Base-by-base conservation (phyloP, 768 basidiomycete species). In the Kwoniella pini region DNA sequence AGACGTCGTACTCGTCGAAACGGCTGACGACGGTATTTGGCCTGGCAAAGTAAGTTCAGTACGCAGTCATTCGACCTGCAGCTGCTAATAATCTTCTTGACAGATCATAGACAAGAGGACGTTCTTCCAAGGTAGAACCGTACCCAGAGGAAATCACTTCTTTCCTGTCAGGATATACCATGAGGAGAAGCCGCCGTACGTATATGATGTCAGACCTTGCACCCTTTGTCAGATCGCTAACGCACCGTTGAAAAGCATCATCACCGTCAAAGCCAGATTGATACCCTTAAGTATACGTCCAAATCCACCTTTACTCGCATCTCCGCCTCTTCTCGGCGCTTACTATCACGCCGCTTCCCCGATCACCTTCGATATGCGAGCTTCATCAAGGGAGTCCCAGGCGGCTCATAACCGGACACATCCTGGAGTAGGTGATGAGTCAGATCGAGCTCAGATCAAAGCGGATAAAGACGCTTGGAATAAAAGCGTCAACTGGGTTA, bases 101-200 rank as follows among this genome's bases (percentile, higher is more conserved):
- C 51, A 71, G 73, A 63, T 75, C 28, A 75, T 75, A 43, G 71
- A 75, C 56, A 70, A 67, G 61, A 70, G 70, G 54, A 43, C 33
- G 12, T 70, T 70, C 59, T 72, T 65, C 42, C 68, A 70, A 54
- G 73, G 70, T 15, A 49, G 73, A 26, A 67, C 68, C 2, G 54
- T 67, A 3, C 73, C 73, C 2, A 36, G 69, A 22, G 73, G 73
- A 0, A 63, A 67, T 46, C 73, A 75, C 42, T 75, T 68, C 62
- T 72, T 68, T 28, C 66, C 69, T n/a, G 66, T 75, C 13, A 53
- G 73, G 15, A 61, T 75, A 31, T 75, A 75, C 31, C 40, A 52
- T 44, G 67, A 72, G 21, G 44, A 48, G 12, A 59, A 63, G 15
- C 28, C 57, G 10, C 69, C 73, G 73, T 74, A 48, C 48, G 72